Evolutionary conservation across 345 rosid genomes (phyloP).

Genomic region (Laguncularia racemosa): DNA sequence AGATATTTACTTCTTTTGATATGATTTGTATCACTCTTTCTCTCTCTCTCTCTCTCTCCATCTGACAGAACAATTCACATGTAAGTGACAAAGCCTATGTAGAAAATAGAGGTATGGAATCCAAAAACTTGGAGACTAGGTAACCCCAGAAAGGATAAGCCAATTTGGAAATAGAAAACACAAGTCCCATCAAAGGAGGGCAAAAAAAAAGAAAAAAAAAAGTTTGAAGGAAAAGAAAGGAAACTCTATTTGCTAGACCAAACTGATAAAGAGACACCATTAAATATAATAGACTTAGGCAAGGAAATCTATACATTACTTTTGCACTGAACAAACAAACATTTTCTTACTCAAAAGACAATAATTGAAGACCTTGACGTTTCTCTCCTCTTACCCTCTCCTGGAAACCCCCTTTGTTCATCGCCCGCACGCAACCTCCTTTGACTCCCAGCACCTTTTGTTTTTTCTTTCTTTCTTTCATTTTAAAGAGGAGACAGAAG

Average conservation of each 20-base stretch:
- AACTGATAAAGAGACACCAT: neutral
- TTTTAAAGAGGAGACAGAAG: neutral
- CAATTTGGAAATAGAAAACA: neutral
- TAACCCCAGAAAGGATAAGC: slow-evolving; percentile 13
- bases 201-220: neutral
- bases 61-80: neutral
- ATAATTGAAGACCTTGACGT: slow-evolving; percentile 44
- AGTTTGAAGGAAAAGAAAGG: neutral
- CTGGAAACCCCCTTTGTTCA: slow-evolving; percentile 11
- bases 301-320: slow-evolving; percentile 5
- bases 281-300: neutral
- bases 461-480: neutral
- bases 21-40: slow-evolving; percentile 1
- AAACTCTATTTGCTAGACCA: neutral
- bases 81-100: slow-evolving; percentile 3
- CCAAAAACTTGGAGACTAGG: slow-evolving; percentile 25
- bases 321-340: slow-evolving; percentile 13
- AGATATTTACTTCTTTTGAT: no score
- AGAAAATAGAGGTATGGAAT: slow-evolving; percentile 1
- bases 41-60: neutral
- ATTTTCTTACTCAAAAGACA: slow-evolving; percentile 25
- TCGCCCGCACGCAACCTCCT: slow-evolving; percentile 53
- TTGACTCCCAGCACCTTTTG: slow-evolving; percentile 22
- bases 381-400: slow-evolving; percentile 17
- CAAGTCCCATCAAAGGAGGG: neutral